Evolutionary conservation across 2,329 filamentous ascomycete species (phyloP), one percentile per base, ranked within the genome.

Genomic region (Sporothrix mexicana): DNA sequence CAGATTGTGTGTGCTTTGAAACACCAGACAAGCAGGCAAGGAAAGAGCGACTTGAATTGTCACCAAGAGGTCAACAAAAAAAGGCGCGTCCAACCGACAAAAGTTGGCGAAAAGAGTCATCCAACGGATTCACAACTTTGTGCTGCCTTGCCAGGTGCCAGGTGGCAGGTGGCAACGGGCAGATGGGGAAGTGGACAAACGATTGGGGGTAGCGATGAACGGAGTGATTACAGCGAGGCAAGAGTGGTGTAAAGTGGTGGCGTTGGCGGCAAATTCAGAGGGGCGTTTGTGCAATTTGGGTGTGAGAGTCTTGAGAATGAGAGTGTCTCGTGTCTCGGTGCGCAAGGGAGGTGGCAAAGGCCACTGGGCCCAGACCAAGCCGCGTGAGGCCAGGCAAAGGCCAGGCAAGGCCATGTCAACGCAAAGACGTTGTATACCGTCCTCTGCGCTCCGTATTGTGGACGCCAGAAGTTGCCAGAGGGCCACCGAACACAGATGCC

Each of bases 151-250:
- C 25, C 25, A 30, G 51, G 66, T 55, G 51, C 62, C 53, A 64
- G 17, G 53, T 70, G 69, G 23, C 73, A 74, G 70, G 73, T 72
- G 70, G 73, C 70, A 72, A 72, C 67, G 25, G 71, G 13, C 12
- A 47, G 47, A 45, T 55, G 57, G 41, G 17, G 51, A 25, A 17
- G 12, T 20, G 20, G n/a, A 20, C 45, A 43, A 15, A 45, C 23
- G 17, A 47, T 7, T 5, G 25, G 45, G 57, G 43, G 49, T 17
- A 41, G 49, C 47, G 30, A 41, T 25, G 51, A 70, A 41, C 41
- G 68, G 67, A 61, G 53, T 13, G 30, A 43, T 47, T 8, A 13
- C 61, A 66, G 61, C 36, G 41, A 47, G 59, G n/a, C 41, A 23
- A 66, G 61, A 25, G 20, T 43, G 41, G 41, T 66, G 59, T 47